Evolutionary conservation across 306 rosid species (phyloP), one percentile per base, ranked within the genome.

Genomic region (Quercus variabilis): DNA sequence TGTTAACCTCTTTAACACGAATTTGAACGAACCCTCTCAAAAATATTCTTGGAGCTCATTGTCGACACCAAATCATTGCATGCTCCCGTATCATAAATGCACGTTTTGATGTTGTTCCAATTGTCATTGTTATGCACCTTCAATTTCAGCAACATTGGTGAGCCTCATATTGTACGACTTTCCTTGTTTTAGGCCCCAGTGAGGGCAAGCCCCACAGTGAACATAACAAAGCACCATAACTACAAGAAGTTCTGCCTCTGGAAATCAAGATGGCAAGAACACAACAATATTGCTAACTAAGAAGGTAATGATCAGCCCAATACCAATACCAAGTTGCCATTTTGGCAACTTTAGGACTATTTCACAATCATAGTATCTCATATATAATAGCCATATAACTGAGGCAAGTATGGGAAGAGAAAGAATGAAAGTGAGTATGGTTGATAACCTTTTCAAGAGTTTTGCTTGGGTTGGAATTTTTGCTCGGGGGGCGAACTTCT

Each of bases 121-220:
- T 71, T 69, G 1, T 49, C 11, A 1, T 69, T 0, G 21, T 79
- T 51, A 2, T 38, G 43, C 3, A 79, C 70, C 63, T 38, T 6
- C 43, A 38, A 35, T 6, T 35, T 38, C 5, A 83, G 41, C 87
- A 84, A 83, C 15, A 51, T 70, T 6, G 87, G 87, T 15, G 87
- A 83, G 10, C 75, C 87, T 13, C 56, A 64, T 10, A 83, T 78
- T 26, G 75, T 26, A 1, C 56, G 54, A 10, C 76, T 83, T 35
- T 79, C 83, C 75, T 71, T 70, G 6, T 33, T 71, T 41, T 79
- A 74, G 1, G 81, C 71, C 3, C 87, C 83, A 3, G 64, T 74
- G 7, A 79, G 55, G 5, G 78, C 83, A 9, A 83, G 78, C 35
- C 87, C 87, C 17, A 79, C 56, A 17, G 28, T 79, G 71, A 83